Base-by-base conservation (phyloP, 2,329 filamentous ascomycete genomes). In the Monilinia aucupariae region DNA sequence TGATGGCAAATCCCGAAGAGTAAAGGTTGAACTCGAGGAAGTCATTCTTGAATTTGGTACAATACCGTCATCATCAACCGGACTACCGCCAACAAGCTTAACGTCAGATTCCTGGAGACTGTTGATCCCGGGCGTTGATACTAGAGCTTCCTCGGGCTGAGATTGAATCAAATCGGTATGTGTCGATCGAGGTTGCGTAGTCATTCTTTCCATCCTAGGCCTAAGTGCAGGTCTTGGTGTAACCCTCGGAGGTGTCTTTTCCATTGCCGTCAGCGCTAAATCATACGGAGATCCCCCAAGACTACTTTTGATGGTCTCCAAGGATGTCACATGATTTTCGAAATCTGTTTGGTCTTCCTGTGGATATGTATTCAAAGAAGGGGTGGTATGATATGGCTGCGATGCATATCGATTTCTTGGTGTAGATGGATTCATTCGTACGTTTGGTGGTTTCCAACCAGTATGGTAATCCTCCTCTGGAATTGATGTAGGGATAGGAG, bases 221-320 rank as follows among this genome's bases (percentile, higher is more conserved):
- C 30, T 12, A 17, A 22, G 32, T 30, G 34, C 22, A 37, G 15
- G 34, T 9, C 17, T 37, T 66, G 22, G 59, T 54, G 20, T 56
- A 34, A n/a, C 30, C n/a, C 27, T 54, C 3, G 43, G 25, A 15
- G 53, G 22, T 43, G 34, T 58, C 17, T 8, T 59, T n/a, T 43
- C 49, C 32, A 43, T 55, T 34, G 64, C 51, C 7, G 50, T 45
- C 27, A 66, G 41, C 51, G 64, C 68, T 6, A 66, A 45, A 39
- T 72, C 68, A 59, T 73, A 72, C 8, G 69, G 68, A 20, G 65
- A 68, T 25, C 59, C 65, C 1, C 71, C 70, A 2, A 73, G 54
- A 17, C 68, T 67, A 2, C 55, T 67, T 3, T 68, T 63, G 13
- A 72, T 64, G 13, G 41, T 66, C 9, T 66, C 64, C 30, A 67